Evolutionary conservation across 2,329 filamentous ascomycete species (phyloP).

Genomic region (Cephalotrichum gorgonifer): DNA sequence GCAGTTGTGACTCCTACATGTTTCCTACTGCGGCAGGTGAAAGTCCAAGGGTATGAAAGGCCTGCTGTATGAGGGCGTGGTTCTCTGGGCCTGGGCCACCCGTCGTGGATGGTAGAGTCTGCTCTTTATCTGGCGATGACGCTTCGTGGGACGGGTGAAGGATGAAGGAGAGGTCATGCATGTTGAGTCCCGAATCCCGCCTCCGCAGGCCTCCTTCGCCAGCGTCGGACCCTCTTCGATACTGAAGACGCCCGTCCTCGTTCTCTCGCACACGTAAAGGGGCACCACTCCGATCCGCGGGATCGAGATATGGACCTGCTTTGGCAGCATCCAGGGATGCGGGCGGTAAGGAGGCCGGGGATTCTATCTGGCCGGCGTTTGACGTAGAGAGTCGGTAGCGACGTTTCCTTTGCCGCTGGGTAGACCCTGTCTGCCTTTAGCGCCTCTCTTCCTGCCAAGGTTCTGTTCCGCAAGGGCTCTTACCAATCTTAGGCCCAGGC

Average conservation of each 20-base stretch:
- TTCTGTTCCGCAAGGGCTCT: neutral
- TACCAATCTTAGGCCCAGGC: constrained; percentile 19
- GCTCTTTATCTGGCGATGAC: constrained; percentile 7
- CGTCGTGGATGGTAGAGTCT: neutral
- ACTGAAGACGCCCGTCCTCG: neutral
- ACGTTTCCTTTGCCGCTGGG: constrained; percentile 3
- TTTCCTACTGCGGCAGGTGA: neutral
- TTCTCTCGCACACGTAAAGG: neutral
- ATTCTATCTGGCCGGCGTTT: neutral
- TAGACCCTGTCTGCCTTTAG: neutral
- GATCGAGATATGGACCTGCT: neutral
- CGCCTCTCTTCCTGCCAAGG: neutral
- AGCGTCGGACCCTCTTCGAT: neutral
- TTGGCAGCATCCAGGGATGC: neutral
- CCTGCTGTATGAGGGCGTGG: neutral
- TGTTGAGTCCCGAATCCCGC: constrained; percentile 3
- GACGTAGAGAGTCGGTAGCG: constrained; percentile 3
- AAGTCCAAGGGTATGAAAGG: constrained; percentile 1
- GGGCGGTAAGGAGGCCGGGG: neutral
- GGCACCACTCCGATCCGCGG: no score
- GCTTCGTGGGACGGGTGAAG: constrained; percentile 15
- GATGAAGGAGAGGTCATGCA: constrained; percentile 12
- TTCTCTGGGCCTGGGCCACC: neutral
- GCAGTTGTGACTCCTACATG: neutral
- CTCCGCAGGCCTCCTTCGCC: constrained; percentile 2